Evolutionary conservation across 1,139 yeast species (phyloP).

Genomic region (Candida smagusa): DNA sequence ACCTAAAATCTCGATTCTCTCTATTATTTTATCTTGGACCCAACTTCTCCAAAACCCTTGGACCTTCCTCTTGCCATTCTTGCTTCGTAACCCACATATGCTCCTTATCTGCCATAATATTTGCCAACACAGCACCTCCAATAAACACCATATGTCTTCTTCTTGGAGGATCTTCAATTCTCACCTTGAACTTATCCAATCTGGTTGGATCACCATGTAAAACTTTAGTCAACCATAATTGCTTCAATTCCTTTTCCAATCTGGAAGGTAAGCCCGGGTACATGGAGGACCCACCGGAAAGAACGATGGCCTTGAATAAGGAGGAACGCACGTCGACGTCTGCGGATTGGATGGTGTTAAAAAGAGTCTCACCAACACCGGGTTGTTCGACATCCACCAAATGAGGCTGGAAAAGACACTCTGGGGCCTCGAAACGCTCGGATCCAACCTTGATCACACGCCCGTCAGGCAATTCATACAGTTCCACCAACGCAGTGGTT

Average conservation of each 20-base stretch:
- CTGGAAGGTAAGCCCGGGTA: constrained; percentile 97
- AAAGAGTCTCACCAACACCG: constrained; percentile 89
- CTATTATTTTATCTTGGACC: constrained; percentile 63
- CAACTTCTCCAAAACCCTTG: constrained; percentile 76
- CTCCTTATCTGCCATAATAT: constrained; percentile 96
- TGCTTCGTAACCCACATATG: constrained; percentile 96
- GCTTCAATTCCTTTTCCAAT: constrained; percentile 92
- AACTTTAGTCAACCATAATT: constrained; percentile 89
- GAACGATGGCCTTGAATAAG: constrained; percentile 84
- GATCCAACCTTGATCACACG: constrained; percentile 91
- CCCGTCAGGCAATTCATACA: constrained; percentile 94
- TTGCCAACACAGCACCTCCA: constrained; percentile 98
- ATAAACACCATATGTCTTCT: constrained; percentile 98
- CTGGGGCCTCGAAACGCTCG: constrained; percentile 97
- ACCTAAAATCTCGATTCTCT: not conserved
- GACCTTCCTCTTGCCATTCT: constrained; percentile 98
- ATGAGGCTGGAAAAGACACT: constrained; percentile 94
- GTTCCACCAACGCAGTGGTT: constrained; percentile 89
- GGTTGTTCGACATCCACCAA: constrained; percentile 97
- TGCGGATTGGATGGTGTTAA: constrained; percentile 90
- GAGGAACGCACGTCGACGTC: constrained; percentile 91
- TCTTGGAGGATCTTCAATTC: constrained; percentile 98
- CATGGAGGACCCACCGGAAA: constrained; percentile 98
- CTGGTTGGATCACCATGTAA: constrained; percentile 84
- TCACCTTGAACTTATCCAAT: constrained; percentile 86